Conservation (phyloP, 148 eudicot species). For the Cornus florida region DNA sequence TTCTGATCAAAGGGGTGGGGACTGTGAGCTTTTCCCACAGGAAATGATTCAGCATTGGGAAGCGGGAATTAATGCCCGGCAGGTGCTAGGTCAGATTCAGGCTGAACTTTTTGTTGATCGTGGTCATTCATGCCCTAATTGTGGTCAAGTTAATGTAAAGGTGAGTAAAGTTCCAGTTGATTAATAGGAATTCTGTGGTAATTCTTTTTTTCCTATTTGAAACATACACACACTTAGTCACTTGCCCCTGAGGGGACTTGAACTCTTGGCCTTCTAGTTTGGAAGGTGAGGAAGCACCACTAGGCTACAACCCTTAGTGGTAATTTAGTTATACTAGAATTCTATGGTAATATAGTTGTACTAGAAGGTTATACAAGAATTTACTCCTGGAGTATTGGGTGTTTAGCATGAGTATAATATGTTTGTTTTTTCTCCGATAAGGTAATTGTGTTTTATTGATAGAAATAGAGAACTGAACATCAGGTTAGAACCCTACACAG, state of each 20-base stretch:
- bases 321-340: too few species aligned
- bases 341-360: too few species aligned
- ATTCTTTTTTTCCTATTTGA: too few species aligned
- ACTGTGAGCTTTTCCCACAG: slow-evolving; percentile 77
- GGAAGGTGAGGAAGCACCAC: too few species aligned
- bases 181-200: background rate
- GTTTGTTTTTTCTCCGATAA: background rate
- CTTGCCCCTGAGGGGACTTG: too few species aligned
- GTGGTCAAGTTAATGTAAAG: slow-evolving; percentile 75
- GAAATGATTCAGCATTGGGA: slow-evolving; percentile 63
- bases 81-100: slow-evolving; percentile 52
- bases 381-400: background rate
- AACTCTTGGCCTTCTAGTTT: too few species aligned
- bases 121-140: slow-evolving; percentile 66
- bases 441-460: too few species aligned
- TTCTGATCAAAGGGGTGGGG: slow-evolving; percentile 48
- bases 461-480: too few species aligned
- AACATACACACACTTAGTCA: too few species aligned
- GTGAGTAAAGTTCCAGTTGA: slow-evolving; percentile 28
- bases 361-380: background rate
- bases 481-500: too few species aligned
- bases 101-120: slow-evolving; percentile 36
- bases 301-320: too few species aligned
- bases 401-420: background rate
- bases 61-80: slow-evolving; percentile 54